Conservation (phyloP, 164 flowering plant genomes). For the Pachysandra terminalis region DNA sequence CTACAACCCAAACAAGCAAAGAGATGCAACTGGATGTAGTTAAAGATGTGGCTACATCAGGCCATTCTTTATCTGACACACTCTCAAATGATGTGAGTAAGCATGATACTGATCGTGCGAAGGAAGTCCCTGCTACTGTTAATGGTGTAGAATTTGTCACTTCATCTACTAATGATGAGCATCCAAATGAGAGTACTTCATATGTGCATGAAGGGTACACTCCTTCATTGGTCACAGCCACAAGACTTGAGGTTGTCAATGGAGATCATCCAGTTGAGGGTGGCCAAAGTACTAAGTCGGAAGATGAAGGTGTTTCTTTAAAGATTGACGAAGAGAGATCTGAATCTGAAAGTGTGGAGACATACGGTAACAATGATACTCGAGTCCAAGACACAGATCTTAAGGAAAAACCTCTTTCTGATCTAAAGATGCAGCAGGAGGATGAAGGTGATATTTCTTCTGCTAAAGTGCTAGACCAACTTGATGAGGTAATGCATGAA, state of each 20-base stretch:
- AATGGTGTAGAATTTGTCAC: slow-evolving; percentile 21
- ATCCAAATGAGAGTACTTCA: slow-evolving; percentile 27
- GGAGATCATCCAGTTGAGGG: slow-evolving; percentile 34
- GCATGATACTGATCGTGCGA: slow-evolving; percentile 24
- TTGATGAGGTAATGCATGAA: slow-evolving; percentile 76
- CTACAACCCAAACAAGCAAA: slow-evolving; percentile 20
- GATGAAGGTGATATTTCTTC: slow-evolving; percentile 33
- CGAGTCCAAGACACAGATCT: slow-evolving; percentile 28
- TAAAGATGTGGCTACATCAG: slow-evolving; percentile 25
- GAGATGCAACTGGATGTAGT: slow-evolving; percentile 28
- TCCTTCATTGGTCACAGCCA: slow-evolving; percentile 20
- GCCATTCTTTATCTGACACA: slow-evolving; percentile 24
- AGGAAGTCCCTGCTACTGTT: slow-evolving; percentile 24
- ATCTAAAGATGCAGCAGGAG: slow-evolving; percentile 36
- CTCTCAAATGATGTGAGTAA: slow-evolving; percentile 24
- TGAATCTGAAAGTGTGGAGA: slow-evolving; percentile 26
- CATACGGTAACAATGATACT: slow-evolving; percentile 24
- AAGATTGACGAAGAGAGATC: slow-evolving; percentile 37
- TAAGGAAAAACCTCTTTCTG: slow-evolving; percentile 33
- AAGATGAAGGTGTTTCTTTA: slow-evolving; percentile 30
- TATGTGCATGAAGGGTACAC: slow-evolving; percentile 28
- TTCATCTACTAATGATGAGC: slow-evolving; percentile 38
- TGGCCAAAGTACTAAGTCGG: slow-evolving; percentile 22
- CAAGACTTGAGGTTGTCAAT: slow-evolving; percentile 28
- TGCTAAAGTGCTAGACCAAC: slow-evolving; percentile 71